Evolutionary conservation across 1,139 yeast genomes (phyloP).

Genomic region (Nakaseomyces glabratus): DNA sequence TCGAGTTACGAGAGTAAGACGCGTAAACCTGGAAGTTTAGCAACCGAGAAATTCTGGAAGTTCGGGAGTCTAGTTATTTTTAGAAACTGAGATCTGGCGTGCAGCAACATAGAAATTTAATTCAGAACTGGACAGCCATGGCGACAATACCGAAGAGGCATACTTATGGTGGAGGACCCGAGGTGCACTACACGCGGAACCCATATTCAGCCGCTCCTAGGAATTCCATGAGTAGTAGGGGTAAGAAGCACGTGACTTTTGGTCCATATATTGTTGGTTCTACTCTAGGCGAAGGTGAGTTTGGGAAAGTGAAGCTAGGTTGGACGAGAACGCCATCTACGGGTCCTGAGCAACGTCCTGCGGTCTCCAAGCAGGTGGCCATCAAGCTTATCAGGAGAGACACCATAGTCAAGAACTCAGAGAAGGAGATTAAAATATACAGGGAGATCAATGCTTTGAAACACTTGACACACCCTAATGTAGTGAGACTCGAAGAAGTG

Average conservation of each 20-base stretch:
- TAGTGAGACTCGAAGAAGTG: conserved; percentile 84
- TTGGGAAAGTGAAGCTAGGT: conserved; percentile 95
- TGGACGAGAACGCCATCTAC: conserved; percentile 45
- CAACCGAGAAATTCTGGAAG: too few relatives aligned
- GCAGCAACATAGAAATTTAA: too few relatives aligned
- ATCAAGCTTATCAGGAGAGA: conserved; percentile 85
- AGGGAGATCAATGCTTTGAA: conserved; percentile 89
- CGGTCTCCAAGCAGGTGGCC: conserved; percentile 73
- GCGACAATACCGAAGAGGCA: conserved; percentile 8
- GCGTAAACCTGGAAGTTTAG: too few relatives aligned
- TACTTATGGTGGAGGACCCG: conserved; percentile 8
- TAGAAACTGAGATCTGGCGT: too few relatives aligned
- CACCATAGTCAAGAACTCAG: conserved; percentile 72
- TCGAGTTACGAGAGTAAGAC: too few relatives aligned
- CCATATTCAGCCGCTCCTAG: conserved; percentile 1
- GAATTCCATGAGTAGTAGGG: conserved; percentile 1
- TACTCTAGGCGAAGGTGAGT: conserved; percentile 96
- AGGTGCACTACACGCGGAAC: conserved; percentile 3
- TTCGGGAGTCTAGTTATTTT: too few relatives aligned
- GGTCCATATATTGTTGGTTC: conserved; percentile 87
- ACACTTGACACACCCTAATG: conserved; percentile 83
- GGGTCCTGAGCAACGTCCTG: conserved; percentile 11
- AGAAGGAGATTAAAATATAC: conserved; percentile 79
- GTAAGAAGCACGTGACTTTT: conserved; percentile 45
- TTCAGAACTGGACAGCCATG: conserved; percentile 6